A percentile compares a stretch with the other conserved stretches of the same genome.
Evolutionary conservation across 2,329 filamentous ascomycete species (phyloP).

Genomic region (Colletotrichum lindemuthianum): DNA sequence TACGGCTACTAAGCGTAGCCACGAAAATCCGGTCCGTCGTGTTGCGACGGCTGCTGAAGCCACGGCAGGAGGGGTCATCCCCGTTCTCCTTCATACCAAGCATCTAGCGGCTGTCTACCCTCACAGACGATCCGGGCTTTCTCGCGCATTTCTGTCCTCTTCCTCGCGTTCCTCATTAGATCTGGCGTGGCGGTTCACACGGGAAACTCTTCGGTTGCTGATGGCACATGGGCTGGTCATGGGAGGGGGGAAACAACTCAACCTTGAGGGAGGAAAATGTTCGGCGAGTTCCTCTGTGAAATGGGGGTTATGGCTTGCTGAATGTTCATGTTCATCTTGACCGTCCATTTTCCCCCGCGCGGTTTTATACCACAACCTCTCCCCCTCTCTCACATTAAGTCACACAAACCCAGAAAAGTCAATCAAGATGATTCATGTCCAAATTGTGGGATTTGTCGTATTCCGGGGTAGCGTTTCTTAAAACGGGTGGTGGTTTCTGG

Average conservation of each 20-base stretch:
- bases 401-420: conserved; percentile 30
- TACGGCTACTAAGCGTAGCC: conserved; percentile 81
- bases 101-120: conserved; percentile 16
- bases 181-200: conserved; percentile 62
- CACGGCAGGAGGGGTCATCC: conserved; percentile 33
- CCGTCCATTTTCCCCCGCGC: conserved; percentile 12
- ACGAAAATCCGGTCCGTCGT: conserved; percentile 23
- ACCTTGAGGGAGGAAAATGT: conserved; percentile 33
- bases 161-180: conserved; percentile 62
- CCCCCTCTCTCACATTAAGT: conserved; percentile 32
- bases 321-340: conserved; percentile 25
- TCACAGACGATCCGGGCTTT: conserved; percentile 32
- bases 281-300: conserved; percentile 18
- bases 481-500: conserved; percentile 21
- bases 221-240: conserved; percentile 53
- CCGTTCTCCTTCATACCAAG: conserved; percentile 22
- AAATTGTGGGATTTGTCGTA: conserved; percentile 17
- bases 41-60: conserved; percentile 3
- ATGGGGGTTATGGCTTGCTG: background rate
- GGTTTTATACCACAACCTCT: conserved; percentile 20
- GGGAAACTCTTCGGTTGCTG: conserved; percentile 62
- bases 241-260: conserved; percentile 29
- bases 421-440: conserved; percentile 36
- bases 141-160: conserved; percentile 50
- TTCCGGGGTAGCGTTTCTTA: conserved; percentile 15